Evolutionary conservation across 2,329 filamentous ascomycete genomes (phyloP).

Genomic region (Stemphylium vesicarium): DNA sequence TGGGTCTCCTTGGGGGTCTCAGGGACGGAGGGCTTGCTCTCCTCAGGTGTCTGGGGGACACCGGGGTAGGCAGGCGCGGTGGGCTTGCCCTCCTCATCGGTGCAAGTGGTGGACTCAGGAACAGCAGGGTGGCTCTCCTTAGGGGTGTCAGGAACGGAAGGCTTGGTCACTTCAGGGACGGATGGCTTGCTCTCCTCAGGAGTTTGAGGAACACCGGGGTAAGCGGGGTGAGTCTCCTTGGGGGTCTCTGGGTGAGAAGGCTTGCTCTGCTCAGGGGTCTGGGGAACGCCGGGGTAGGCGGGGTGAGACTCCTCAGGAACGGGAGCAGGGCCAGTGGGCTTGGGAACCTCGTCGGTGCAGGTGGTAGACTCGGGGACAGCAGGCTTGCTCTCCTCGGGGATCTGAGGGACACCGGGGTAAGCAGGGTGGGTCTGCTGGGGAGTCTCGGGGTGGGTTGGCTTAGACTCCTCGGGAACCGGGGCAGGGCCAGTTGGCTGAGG

Average conservation of each 20-base stretch:
- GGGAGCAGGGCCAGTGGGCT: slow-evolving; percentile 4
- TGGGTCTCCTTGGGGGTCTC: slow-evolving; percentile 11
- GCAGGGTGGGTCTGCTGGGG: slow-evolving; percentile 1
- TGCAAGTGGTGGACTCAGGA: slow-evolving; percentile 11
- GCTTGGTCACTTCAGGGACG: slow-evolving; percentile 8
- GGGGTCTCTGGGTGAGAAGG: too few species aligned
- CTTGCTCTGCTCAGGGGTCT: too few species aligned
- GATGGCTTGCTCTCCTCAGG: slow-evolving; percentile 7
- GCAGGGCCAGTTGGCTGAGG: slow-evolving; percentile 7
- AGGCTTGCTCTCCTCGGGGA: slow-evolving; percentile 5
- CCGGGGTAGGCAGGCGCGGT: slow-evolving; percentile 10
- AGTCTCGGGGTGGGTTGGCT: too few species aligned
- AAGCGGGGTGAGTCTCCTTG: neutral
- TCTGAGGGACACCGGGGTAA: slow-evolving; percentile 5
- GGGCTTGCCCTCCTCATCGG: slow-evolving; percentile 10
- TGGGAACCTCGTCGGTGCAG: slow-evolving; percentile 8
- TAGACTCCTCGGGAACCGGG: neutral
- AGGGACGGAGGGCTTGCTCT: slow-evolving; percentile 1
- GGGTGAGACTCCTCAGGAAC: slow-evolving; percentile 8
- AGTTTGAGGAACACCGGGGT: slow-evolving; percentile 10
- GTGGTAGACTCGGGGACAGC: slow-evolving; percentile 5
- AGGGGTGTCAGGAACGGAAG: slow-evolving; percentile 9
- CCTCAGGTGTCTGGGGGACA: slow-evolving; percentile 18
- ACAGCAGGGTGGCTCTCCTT: neutral
- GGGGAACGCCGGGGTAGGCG: slow-evolving; percentile 6